Evolutionary conservation across 176 grass and related monocot genomes (phyloP).

Genomic region (Bromus sterilis): DNA sequence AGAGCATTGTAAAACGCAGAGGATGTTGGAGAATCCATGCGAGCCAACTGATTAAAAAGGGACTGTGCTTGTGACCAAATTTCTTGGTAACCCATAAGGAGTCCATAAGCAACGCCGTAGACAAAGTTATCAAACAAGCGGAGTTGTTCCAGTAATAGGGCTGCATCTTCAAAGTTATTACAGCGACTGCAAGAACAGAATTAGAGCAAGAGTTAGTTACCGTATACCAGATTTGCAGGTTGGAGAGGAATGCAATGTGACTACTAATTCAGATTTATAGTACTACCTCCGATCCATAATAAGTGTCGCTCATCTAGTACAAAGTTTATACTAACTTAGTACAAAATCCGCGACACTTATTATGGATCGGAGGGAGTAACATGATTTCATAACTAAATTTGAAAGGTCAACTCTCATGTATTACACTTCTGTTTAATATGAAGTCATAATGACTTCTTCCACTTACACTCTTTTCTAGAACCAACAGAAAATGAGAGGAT

Average conservation of each 20-base stretch:
- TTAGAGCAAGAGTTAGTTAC: conserved; percentile 14
- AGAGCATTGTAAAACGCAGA: conserved; percentile 98
- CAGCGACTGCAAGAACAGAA: conserved; percentile 68
- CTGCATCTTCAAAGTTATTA: conserved; percentile 92
- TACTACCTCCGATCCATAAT: no score
- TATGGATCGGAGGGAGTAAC: no score
- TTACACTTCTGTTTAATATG: not conserved
- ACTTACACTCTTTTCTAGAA: not conserved
- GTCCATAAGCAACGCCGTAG: conserved; percentile 85
- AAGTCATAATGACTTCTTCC: not conserved
- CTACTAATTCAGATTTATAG: not conserved
- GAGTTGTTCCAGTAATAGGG: conserved; percentile 92
- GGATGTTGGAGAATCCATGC: conserved; percentile 85
- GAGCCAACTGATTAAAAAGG: conserved; percentile 75
- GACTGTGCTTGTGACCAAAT: conserved; percentile 62
- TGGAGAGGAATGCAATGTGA: not conserved
- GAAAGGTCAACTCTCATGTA: not conserved
- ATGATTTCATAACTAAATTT: not conserved
- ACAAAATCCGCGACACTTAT: no score
- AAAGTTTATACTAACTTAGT: no score
- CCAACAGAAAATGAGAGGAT: not conserved
- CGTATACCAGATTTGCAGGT: not conserved
- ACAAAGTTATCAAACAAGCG: conserved; percentile 91
- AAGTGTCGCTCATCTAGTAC: no score
- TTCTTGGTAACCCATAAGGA: conserved; percentile 80